Conservation (phyloP, 768 basidiomycete genomes). For the Pleurotus djamor region DNA sequence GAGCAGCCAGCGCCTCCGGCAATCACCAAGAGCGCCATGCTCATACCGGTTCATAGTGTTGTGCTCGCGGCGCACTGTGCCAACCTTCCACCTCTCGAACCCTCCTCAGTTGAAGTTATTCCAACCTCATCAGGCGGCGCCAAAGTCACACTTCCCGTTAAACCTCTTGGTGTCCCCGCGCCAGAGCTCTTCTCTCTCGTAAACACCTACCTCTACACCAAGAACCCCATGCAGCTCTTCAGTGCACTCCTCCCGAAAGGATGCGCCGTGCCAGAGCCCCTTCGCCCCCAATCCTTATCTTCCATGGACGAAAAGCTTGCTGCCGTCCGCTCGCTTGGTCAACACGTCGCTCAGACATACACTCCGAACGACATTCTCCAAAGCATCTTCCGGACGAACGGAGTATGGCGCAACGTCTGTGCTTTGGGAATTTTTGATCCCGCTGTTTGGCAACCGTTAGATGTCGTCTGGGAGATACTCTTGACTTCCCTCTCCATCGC, state of each 20-base stretch:
- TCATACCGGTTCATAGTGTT: conserved; percentile 70
- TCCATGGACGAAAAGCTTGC: not conserved
- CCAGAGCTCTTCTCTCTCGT: conserved; percentile 61
- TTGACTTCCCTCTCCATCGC: conserved; percentile 57
- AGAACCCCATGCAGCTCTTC: conserved; percentile 48
- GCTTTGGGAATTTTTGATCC: conserved; percentile 69
- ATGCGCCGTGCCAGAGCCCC: conserved; percentile 23
- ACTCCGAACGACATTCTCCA: conserved; percentile 45
- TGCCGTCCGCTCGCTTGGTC: conserved; percentile 22
- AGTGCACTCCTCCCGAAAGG: conserved; percentile 42
- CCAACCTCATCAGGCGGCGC: conserved; percentile 7
- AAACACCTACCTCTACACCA: conserved; percentile 66
- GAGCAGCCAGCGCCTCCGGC: conserved; percentile 14
- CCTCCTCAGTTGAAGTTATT: conserved; percentile 27
- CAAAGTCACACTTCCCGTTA: conserved; percentile 53
- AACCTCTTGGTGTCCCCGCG: conserved; percentile 60
- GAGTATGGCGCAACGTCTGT: conserved; percentile 71
- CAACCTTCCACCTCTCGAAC: conserved; percentile 55
- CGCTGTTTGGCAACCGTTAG: conserved; percentile 64
- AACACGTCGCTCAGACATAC: conserved; percentile 34
- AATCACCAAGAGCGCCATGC: conserved; percentile 28
- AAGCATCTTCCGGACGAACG: conserved; percentile 49
- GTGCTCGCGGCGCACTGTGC: conserved; percentile 71
- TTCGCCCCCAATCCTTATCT: conserved; percentile 18
- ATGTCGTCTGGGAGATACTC: conserved; percentile 65